Percentiles rank a stretch among this genome's conserved stretches.
phyloP scores from a whole-genome alignment of 192 early-diverging fungal genomes.

The Coemansia sp. region DNA sequence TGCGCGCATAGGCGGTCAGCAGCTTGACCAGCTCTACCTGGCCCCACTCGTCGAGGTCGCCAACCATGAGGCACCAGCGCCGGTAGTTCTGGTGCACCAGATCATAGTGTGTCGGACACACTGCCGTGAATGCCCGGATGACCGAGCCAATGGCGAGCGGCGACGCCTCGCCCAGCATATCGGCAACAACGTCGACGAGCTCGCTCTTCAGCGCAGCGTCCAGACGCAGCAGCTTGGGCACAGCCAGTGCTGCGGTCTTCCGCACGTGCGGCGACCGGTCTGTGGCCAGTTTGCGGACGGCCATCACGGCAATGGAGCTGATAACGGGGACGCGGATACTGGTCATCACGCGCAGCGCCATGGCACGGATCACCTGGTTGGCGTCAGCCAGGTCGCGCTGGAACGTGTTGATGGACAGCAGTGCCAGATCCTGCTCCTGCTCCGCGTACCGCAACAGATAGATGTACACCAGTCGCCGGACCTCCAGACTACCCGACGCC shows the following conservation, averaged over 20 bases:
- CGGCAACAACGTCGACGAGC: conserved; percentile 73
- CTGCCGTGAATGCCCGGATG: conserved; percentile 77
- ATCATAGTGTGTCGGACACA: conserved; percentile 84
- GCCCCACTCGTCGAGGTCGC: conserved; percentile 95
- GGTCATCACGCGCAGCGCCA: conserved; percentile 94
- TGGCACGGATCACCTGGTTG: conserved; percentile 91
- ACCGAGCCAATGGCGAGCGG: conserved; percentile 86
- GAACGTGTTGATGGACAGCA: conserved; percentile 97
- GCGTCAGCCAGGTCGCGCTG: conserved; percentile 93
- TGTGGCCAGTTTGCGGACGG: conserved; percentile 80
- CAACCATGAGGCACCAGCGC: conserved; percentile 80
- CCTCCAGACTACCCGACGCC: conserved; percentile 81
- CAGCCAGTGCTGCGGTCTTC: conserved; percentile 87
- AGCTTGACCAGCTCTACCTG: conserved; percentile 83
- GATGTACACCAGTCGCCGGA: conserved; percentile 95
- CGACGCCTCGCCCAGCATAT: conserved; percentile 79
- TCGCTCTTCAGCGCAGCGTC: conserved; percentile 75
- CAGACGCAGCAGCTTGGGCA: conserved; percentile 77
- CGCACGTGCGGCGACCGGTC: conserved; percentile 93
- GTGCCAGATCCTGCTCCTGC: conserved; percentile 92
- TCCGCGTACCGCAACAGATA: conserved; percentile 95
- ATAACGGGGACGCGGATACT: conserved; percentile 92
- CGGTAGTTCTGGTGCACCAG: conserved; percentile 87
- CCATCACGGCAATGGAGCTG: conserved; percentile 86
- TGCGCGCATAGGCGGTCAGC: conserved; percentile 76